Conservation (phyloP, 2,329 filamentous ascomycete genomes). For the Fusarium hainanense region DNA sequence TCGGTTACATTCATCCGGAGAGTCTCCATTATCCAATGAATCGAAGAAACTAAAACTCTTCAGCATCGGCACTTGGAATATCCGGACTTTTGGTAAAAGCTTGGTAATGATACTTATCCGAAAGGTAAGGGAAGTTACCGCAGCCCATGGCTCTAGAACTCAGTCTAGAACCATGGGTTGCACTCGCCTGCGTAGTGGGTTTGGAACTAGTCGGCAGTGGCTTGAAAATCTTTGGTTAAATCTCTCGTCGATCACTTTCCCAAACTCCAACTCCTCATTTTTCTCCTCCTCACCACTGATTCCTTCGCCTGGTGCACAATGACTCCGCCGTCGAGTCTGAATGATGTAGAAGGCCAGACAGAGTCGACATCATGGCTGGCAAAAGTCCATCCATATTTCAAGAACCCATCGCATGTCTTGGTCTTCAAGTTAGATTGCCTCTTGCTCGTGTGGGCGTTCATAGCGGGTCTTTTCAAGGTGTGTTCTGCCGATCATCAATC, state of each 20-base stretch:
- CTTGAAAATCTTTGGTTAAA: neutral
- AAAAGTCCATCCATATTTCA: slow-evolving; percentile 47
- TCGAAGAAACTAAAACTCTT: neutral
- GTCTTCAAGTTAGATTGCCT: slow-evolving; percentile 47
- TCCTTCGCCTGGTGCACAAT: neutral
- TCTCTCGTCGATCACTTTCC: slow-evolving; percentile 8
- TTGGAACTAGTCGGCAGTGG: neutral
- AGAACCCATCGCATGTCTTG: slow-evolving; percentile 44
- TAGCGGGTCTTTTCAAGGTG: slow-evolving; percentile 32
- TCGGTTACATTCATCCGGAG: neutral
- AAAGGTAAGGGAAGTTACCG: neutral
- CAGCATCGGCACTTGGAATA: neutral
- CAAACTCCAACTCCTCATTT: neutral
- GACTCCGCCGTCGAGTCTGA: slow-evolving; percentile 26
- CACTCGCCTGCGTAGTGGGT: neutral
- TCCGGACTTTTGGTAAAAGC: neutral
- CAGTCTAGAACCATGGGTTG: neutral
- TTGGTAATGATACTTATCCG: neutral
- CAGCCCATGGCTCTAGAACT: neutral
- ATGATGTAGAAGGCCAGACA: neutral
- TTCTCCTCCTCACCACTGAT: neutral
- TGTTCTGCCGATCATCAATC: neutral
- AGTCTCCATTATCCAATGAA: slow-evolving; percentile 1
- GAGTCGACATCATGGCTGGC: slow-evolving; percentile 47
- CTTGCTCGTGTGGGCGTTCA: slow-evolving; percentile 43